Base-by-base conservation (phyloP, 1,284 basidiomycete species). In the Exsudoporus floridanus region DNA sequence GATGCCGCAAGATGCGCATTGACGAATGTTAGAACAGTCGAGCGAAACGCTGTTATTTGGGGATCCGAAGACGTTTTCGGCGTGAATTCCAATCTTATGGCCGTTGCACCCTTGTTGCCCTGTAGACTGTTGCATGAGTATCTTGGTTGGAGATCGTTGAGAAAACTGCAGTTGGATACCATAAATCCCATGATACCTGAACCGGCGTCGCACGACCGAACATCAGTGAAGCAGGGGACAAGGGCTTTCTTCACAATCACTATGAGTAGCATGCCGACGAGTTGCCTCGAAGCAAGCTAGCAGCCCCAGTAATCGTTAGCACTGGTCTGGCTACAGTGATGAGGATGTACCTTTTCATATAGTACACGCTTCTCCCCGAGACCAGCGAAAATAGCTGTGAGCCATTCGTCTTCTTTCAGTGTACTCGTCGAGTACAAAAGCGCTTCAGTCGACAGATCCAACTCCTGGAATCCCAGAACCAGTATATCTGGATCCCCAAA, bases 1-100 rank as follows among this genome's bases (percentile, higher is more conserved):
- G 83, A 88, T n/a, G 88, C 88, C 0, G 88, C 88, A 7, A 91
- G 74, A 69, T 91, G 88, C 6, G 88, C 74, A 62, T 88, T 87
- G 25, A 90, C 83, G 59, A 90, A 89, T 1, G 87, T 87, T 30
- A 91, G 59, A 0, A 74, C 69, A 0, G 76, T 80, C 8, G 79
- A 65, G 36, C 71, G 71, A 16, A 71, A 71, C 23, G 12, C 12
- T 30, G 38, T 54, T 19, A 44, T 30, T 16, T 44, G 54, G 8
- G 57, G 12, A 30, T 47, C 55, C 7, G 51, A 46, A 36, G 52
- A 36, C 46, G 57, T 49, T 1, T 69, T 67, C 33, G 84, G 83
- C 36, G 75, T 75, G 59, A 83, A 85, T 10, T 73, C 69, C 7
- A 89, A 54, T 44, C 84, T 82, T 37, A 88, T 60, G 2, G 83